A percentile compares a stretch with the other conserved stretches of the same genome.
Conservation (phyloP, 140 eudicot genomes). For the Eryngium alpinum region DNA sequence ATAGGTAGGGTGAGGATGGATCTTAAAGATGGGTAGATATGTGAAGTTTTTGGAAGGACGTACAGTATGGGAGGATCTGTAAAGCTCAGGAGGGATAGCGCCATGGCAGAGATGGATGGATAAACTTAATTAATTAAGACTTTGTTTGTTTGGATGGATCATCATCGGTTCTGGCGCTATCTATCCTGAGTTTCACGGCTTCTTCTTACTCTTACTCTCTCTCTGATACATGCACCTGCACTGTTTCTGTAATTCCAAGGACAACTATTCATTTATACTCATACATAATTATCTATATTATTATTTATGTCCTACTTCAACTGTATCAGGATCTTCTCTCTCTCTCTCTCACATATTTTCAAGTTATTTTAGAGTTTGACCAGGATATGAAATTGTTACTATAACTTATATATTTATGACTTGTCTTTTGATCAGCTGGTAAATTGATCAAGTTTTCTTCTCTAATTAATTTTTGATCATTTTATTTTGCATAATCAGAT, state of each 20-base stretch:
- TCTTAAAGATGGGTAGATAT: background rate
- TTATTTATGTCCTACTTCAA: too few species aligned
- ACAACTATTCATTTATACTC: background rate
- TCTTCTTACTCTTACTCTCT: background rate
- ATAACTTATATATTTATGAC: too few species aligned
- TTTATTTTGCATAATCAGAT: too few species aligned
- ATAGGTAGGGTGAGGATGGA: background rate
- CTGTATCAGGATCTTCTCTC: too few species aligned
- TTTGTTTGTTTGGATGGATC: background rate
- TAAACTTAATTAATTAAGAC: too few species aligned
- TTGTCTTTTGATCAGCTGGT: background rate
- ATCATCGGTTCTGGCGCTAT: slow-evolving; percentile 5
- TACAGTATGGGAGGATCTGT: slow-evolving; percentile 7
- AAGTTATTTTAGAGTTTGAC: too few species aligned
- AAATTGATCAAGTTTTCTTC: background rate
- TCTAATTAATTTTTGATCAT: background rate
- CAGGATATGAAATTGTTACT: too few species aligned
- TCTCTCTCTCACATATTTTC: too few species aligned
- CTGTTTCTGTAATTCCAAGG: background rate
- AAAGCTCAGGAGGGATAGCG: slow-evolving; percentile 17
- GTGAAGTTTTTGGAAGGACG: background rate
- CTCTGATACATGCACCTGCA: background rate
- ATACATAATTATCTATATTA: too few species aligned
- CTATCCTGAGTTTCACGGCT: slow-evolving; percentile 13
- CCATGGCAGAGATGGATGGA: background rate